Percentiles rank a stretch among this genome's conserved stretches.
These are phyloP conservation scores for Clonostachys byssicola DNA, from an alignment of 2,329 filamentous ascomycete genomes.

Conservation along the genomic window DNA sequence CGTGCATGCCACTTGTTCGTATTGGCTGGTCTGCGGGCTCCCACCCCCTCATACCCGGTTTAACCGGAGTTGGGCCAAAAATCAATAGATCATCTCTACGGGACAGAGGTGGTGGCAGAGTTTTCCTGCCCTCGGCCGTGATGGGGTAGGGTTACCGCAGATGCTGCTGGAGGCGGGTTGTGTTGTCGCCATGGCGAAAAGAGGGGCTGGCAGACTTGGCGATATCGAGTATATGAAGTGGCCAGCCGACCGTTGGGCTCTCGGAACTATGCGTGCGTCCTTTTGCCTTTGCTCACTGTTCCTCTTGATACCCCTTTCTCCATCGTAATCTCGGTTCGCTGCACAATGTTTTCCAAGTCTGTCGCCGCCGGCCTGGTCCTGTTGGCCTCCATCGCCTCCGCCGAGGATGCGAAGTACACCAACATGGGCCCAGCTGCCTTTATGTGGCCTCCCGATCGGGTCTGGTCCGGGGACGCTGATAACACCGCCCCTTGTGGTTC, in stretches of 20 bases:
- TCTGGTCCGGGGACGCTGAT: slow-evolving; percentile 49
- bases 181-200: too few species aligned
- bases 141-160: too few species aligned
- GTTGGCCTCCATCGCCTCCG: neutral
- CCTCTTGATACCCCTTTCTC: neutral
- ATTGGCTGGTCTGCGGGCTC: too few species aligned
- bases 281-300: neutral
- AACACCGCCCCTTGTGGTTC: slow-evolving; percentile 57
- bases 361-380: neutral
- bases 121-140: too few species aligned
- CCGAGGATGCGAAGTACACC: slow-evolving; percentile 4
- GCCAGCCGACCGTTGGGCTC: too few species aligned
- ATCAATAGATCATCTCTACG: too few species aligned
- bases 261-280: neutral
- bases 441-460: slow-evolving; percentile 54
- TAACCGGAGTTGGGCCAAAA: too few species aligned
- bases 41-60: too few species aligned
- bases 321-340: neutral
- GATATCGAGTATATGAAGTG: neutral
- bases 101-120: too few species aligned
- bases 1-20: too few species aligned
- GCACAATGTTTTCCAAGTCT: too few species aligned
- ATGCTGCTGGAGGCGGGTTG: too few species aligned
- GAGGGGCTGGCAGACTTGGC: neutral
- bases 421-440: slow-evolving; percentile 53